Percentiles rank a stretch among this genome's conserved stretches.
These are phyloP conservation scores for Fusarium sp. DNA, from an alignment of 2,329 filamentous ascomycete genomes.

Conservation along the genomic window DNA sequence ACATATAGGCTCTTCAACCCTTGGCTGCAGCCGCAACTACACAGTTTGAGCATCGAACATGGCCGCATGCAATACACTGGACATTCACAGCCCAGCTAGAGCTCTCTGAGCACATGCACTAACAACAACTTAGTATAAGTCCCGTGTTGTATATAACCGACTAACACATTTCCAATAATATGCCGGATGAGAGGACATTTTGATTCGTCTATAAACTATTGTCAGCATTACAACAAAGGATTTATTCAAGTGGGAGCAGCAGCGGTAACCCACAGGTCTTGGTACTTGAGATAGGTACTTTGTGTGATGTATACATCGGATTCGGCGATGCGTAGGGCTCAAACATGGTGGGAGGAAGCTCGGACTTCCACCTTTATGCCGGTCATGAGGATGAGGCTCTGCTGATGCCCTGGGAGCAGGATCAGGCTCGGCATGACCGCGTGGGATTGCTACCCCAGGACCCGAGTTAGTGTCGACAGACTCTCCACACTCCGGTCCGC, in stretches of 20 bases:
- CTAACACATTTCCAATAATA: slow-evolving; percentile 19
- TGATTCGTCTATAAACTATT: neutral
- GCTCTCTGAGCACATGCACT: slow-evolving; percentile 8
- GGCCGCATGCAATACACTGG: neutral
- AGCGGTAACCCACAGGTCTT: neutral
- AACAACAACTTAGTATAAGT: neutral
- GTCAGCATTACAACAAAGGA: neutral
- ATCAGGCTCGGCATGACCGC: neutral
- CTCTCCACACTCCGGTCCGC: too few species aligned
- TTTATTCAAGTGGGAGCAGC: neutral
- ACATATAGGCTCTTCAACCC: neutral
- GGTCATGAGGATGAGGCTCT: neutral
- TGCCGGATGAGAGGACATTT: neutral
- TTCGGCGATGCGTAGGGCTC: neutral
- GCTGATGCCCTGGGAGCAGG: neutral
- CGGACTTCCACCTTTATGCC: neutral
- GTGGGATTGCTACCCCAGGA: neutral
- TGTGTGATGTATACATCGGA: neutral
- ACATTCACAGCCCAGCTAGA: slow-evolving; percentile 9
- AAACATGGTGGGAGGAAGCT: neutral
- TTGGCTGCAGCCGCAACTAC: neutral
- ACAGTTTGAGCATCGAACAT: slow-evolving; percentile 10
- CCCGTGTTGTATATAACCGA: neutral
- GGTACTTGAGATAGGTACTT: neutral
- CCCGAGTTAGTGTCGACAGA: too few species aligned